Conservation (phyloP, 768 basidiomycete species). For the Sarcomyxa edulis region DNA sequence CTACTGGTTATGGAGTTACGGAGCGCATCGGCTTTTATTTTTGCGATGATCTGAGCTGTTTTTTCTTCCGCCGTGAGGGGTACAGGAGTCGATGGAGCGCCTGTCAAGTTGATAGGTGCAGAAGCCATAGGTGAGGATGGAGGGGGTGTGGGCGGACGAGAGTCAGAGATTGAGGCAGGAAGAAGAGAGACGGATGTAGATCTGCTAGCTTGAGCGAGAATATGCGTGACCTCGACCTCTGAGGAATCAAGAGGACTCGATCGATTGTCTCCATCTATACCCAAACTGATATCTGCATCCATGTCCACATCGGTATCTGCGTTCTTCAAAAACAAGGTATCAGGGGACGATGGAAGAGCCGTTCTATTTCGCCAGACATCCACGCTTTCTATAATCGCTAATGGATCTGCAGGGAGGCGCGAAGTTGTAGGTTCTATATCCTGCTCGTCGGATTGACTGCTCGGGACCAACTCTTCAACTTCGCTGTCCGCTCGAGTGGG, state of each 20-base stretch:
- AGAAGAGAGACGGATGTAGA: background rate
- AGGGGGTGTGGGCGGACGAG: background rate
- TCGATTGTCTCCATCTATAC: constrained; percentile 10
- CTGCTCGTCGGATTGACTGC: constrained; percentile 64
- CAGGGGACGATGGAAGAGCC: constrained; percentile 14
- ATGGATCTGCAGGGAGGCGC: constrained; percentile 23
- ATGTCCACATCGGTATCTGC: constrained; percentile 9
- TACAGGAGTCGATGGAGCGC: constrained; percentile 19
- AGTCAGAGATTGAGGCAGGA: background rate
- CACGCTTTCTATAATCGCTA: constrained; percentile 29
- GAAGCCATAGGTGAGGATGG: constrained; percentile 1
- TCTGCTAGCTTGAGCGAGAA: constrained; percentile 5
- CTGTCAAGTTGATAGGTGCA: constrained; percentile 7
- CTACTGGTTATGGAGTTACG: constrained; percentile 40
- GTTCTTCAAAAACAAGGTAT: constrained; percentile 3
- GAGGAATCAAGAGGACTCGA: background rate
- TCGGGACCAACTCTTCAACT: constrained; percentile 40
- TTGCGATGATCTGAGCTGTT: constrained; percentile 53
- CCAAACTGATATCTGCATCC: constrained; percentile 8
- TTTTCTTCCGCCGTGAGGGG: constrained; percentile 35
- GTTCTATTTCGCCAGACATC: constrained; percentile 37
- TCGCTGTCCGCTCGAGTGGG: constrained; percentile 14
- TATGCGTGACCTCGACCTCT: background rate
- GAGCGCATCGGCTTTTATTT: constrained; percentile 59
- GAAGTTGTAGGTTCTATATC: no score